These are phyloP conservation scores for Ganoderma lucidum DNA, from an alignment of 1,284 basidiomycete species.

Conservation along the genomic window DNA sequence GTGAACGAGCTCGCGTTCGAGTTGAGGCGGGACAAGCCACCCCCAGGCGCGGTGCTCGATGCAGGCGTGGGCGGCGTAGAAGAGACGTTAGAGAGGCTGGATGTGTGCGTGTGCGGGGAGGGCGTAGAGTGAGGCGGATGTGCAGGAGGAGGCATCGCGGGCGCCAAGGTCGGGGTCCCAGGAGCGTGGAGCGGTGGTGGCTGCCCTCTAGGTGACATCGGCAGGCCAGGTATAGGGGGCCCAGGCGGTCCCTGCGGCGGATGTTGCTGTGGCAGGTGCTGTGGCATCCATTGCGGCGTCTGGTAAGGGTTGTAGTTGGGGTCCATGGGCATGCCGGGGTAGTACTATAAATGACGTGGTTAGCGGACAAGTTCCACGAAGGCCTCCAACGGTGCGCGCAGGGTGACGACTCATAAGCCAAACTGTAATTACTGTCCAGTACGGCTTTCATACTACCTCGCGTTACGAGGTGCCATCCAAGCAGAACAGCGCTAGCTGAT, in stretches of 20 bases:
- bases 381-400: background rate
- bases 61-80: constrained; percentile 73
- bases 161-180: too few species aligned
- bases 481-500: too few species aligned
- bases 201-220: constrained; percentile 72
- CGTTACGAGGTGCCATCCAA: too few species aligned
- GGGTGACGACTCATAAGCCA: too few species aligned
- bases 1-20: constrained; percentile 71
- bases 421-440: too few species aligned
- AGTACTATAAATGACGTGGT: constrained; percentile 37
- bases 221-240: constrained; percentile 52
- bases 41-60: constrained; percentile 49
- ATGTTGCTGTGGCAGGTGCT: constrained; percentile 46
- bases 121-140: constrained; percentile 62
- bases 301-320: constrained; percentile 42
- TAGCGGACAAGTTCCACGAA: background rate
- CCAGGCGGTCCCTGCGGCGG: constrained; percentile 46
- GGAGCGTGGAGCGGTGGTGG: constrained; percentile 57
- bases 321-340: constrained; percentile 43
- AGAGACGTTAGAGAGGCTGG: constrained; percentile 56
- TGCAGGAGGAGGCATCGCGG: constrained; percentile 53
- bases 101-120: constrained; percentile 56
- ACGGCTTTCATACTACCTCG: too few species aligned
- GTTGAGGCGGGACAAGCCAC: constrained; percentile 55
- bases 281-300: constrained; percentile 46